Conservation (phyloP, 2,329 filamentous ascomycete genomes). For the Dactylellina sp. region DNA sequence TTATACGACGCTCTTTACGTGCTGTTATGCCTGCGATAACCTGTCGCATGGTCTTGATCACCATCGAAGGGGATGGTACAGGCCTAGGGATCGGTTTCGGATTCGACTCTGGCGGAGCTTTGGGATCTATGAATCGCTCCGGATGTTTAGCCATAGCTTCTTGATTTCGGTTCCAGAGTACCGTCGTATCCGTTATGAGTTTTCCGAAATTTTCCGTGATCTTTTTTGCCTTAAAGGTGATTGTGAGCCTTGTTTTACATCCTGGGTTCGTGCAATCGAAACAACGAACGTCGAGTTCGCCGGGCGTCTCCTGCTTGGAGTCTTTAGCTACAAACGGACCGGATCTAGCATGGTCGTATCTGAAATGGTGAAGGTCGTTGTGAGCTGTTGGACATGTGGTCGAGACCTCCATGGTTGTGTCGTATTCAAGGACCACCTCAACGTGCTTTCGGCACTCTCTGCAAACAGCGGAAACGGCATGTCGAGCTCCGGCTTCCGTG, state of each 20-base stretch:
- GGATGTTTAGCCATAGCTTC: conserved; percentile 26
- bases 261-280: conserved; percentile 72
- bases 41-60: conserved; percentile 40
- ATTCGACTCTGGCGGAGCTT: conserved; percentile 4
- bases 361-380: conserved; percentile 72
- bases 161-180: conserved; percentile 67
- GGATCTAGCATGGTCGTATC: conserved; percentile 56
- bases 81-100: conserved; percentile 22
- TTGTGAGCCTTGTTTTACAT: conserved; percentile 69
- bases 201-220: conserved; percentile 67
- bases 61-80: conserved; percentile 44
- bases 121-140: conserved; percentile 33
- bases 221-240: conserved; percentile 69
- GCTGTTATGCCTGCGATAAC: conserved; percentile 36
- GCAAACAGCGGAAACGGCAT: conserved; percentile 72
- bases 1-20: conserved; percentile 29
- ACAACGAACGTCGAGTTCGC: conserved; percentile 65
- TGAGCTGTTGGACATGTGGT: conserved; percentile 66
- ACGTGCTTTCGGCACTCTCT: conserved; percentile 73
- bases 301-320: conserved; percentile 59
- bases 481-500: conserved; percentile 65
- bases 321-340: conserved; percentile 43
- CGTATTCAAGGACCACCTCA: conserved; percentile 70
- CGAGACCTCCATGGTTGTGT: conserved; percentile 61
- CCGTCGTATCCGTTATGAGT: conserved; percentile 69